Base-by-base conservation (phyloP, 768 basidiomycete species). In the Pulveroboletus sp. region DNA sequence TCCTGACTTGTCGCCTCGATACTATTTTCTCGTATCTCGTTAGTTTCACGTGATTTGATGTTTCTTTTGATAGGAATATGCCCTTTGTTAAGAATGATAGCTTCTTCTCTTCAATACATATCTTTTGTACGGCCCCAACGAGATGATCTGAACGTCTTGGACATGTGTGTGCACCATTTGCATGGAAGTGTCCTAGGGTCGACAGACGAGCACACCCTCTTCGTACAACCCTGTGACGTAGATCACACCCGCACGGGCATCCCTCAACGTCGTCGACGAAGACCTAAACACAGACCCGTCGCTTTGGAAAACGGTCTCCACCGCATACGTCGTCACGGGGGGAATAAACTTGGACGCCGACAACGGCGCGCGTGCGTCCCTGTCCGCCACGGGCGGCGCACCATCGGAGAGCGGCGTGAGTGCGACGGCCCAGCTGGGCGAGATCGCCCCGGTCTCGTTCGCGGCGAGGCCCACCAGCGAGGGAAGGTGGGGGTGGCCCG, bases 291-390 rank as follows among this genome's bases (percentile, higher is more conserved):
- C 75, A 4, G 73, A 70, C n/a, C 86, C 86, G 53, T 82, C 72
- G 57, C 86, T 88, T 68, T 85, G 86, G 69, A 85, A 88, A n/a
- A 89, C 54, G 0, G 86, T 86, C 58, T 76, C 71, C 28, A 86
- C 47, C 31, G 73, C 71, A 57, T 76, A 70, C 2, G 68, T 69
- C 9, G 53, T 54, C 26, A 69, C 61, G 14, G 61, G 57, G 1
- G 72, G 61, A 1, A 76, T 72, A 40, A 76, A 73, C 39, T 60
- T 62, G 48, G 63, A 71, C 32, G 72, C 74, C 0, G 83, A 73
- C 35, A 78, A 60, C 0, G 82, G 80, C n/a, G n/a, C 15, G 46
- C 33, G 18, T 26, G 32, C 38, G 42, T 50, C 47, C 46, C n/a
- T n/a, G 43, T 26, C 49, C 1, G 33, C 37, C n/a, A 32, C 47